phyloP scores from a whole-genome alignment of 2,329 filamentous ascomycete species.

The Aplosporella prunicola region DNA sequence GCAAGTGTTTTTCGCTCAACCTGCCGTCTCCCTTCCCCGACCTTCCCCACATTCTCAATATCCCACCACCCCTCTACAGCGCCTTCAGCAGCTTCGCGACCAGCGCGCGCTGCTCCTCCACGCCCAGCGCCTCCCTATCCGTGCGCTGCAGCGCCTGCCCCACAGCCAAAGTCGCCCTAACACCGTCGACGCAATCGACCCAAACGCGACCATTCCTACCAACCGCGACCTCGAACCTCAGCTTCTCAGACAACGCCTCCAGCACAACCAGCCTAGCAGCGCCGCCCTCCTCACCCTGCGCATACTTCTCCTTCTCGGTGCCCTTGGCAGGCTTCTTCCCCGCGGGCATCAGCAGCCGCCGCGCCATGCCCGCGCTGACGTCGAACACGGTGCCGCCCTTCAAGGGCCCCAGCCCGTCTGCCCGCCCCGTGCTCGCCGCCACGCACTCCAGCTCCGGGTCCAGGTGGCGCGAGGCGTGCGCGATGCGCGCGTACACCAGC shows the following conservation, averaged over 20 bases:
- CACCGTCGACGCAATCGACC: conserved; percentile 63
- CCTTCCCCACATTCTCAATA: too few species aligned
- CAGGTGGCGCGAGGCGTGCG: conserved; percentile 50
- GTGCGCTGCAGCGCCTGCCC: conserved; percentile 68
- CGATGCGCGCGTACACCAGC: conserved; percentile 80
- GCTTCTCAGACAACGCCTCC: conserved; percentile 69
- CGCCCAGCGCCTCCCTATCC: conserved; percentile 56
- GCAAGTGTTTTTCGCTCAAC: too few species aligned
- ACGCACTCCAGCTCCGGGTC: conserved; percentile 73
- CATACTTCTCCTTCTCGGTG: not conserved
- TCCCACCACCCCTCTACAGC: too few species aligned
- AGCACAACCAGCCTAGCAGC: conserved; percentile 51
- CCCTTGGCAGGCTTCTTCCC: conserved; percentile 46
- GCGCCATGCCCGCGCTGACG: conserved; percentile 72
- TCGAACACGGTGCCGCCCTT: conserved; percentile 78
- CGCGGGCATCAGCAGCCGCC: conserved; percentile 54
- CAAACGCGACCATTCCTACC: conserved; percentile 88
- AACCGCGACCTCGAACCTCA: conserved; percentile 88
- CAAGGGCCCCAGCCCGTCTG: conserved; percentile 77
- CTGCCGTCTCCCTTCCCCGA: too few species aligned
- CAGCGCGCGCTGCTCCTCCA: conserved; percentile 60
- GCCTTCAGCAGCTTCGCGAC: conserved; percentile 58
- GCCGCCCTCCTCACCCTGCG: conserved; percentile 27
- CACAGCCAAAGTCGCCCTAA: conserved; percentile 65
- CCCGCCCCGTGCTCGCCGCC: conserved; percentile 74